Percentiles rank a stretch among this genome's conserved stretches.
phyloP scores from a whole-genome alignment of 352 stramenopile species.

The Phytophthora ramorum region DNA sequence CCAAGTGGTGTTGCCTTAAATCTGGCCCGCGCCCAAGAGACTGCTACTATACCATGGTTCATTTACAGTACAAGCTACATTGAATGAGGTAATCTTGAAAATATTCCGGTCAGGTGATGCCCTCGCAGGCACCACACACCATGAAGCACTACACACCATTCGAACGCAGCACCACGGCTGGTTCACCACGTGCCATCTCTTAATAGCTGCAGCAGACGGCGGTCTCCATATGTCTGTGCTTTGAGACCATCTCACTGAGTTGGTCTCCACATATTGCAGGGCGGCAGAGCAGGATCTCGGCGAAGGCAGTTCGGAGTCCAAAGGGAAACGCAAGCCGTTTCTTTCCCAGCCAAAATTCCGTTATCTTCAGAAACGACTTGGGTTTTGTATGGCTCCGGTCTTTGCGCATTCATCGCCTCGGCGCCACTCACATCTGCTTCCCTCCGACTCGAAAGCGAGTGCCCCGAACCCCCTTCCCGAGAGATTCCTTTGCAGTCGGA shows the following conservation, averaged over 20 bases:
- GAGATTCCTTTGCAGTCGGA: not conserved
- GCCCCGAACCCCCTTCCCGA: not conserved
- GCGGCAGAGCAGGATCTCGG: not conserved
- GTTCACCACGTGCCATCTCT: not conserved
- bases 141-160: not conserved
- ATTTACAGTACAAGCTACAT: too few relatives aligned
- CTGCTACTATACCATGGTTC: too few relatives aligned
- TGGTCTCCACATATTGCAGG: not conserved
- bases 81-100: too few relatives aligned
- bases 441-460: slow-evolving; percentile 1
- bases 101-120: too few relatives aligned
- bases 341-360: not conserved
- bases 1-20: too few relatives aligned
- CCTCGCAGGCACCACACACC: not conserved
- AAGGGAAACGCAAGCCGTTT: slow-evolving; percentile 2
- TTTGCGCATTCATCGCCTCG: slow-evolving; percentile 5
- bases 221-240: not conserved
- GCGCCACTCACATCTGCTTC: slow-evolving; percentile 23
- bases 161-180: too few relatives aligned
- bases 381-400: not conserved
- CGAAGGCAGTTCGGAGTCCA: not conserved
- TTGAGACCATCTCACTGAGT: not conserved
- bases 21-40: too few relatives aligned
- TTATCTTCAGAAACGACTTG: not conserved
- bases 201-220: slow-evolving; percentile 5